These are phyloP conservation scores for Fragaria vesca DNA, from an alignment of 306 rosid species.

Conservation along the genomic window DNA sequence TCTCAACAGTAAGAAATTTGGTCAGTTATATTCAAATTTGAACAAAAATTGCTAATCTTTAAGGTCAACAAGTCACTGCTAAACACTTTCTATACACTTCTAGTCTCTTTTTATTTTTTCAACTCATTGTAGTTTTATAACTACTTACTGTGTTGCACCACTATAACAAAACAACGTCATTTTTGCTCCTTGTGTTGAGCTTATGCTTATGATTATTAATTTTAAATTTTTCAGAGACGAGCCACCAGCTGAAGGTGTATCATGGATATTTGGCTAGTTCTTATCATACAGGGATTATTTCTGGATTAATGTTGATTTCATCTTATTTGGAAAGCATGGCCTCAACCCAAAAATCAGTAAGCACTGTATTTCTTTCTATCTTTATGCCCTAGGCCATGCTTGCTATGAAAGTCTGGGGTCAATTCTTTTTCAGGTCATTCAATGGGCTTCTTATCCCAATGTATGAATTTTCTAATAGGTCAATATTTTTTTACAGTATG, in stretches of 20 bases:
- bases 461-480: too few relatives aligned
- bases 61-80: neutral
- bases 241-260: conserved; percentile 56
- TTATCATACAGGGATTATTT: conserved; percentile 86
- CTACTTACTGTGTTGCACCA: neutral
- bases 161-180: neutral
- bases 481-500: too few relatives aligned
- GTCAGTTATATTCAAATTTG: neutral
- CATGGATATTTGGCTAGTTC: conserved; percentile 90
- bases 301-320: conserved; percentile 80
- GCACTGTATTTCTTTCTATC: conserved; percentile 23
- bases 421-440: neutral
- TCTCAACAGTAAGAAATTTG: neutral
- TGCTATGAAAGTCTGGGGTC: neutral
- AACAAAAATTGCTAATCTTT: neutral
- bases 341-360: conserved; percentile 57
- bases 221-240: conserved; percentile 42
- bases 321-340: conserved; percentile 66
- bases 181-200: neutral
- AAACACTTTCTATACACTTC: neutral
- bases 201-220: conserved; percentile 18
- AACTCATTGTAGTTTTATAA: neutral
- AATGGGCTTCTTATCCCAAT: neutral
- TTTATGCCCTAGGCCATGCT: neutral
- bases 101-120: neutral